A percentile compares a stretch with the other conserved stretches of the same genome.
These are phyloP conservation scores for Aquilaria malaccensis DNA, from an alignment of 345 rosid genomes.

Conservation along the genomic window DNA sequence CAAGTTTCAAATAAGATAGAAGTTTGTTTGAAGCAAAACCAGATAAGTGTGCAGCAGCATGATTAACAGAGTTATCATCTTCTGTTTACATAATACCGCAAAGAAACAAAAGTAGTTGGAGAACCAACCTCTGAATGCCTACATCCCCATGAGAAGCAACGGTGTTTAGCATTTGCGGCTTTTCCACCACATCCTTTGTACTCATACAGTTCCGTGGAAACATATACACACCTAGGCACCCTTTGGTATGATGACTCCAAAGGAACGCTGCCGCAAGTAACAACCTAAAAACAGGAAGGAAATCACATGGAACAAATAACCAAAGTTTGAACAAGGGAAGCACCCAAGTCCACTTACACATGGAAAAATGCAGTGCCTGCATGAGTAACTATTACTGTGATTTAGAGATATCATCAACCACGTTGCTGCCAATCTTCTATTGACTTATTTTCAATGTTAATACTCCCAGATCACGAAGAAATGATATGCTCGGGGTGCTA, in stretches of 20 bases:
- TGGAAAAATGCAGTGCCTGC: too few relatives aligned
- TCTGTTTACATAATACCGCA: not conserved
- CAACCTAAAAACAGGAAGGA: constrained; percentile 46
- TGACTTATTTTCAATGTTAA: too few relatives aligned
- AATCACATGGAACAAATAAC: not conserved
- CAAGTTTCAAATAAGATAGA: not conserved
- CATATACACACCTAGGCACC: constrained; percentile 69
- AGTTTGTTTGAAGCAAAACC: not conserved
- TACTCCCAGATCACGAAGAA: too few relatives aligned
- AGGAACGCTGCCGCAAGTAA: constrained; percentile 92
- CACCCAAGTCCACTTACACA: too few relatives aligned
- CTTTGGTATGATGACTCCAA: constrained; percentile 85
- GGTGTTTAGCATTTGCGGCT: constrained; percentile 68
- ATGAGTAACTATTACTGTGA: too few relatives aligned
- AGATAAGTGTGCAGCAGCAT: not conserved
- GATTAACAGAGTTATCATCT: not conserved
- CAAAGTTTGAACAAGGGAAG: too few relatives aligned
- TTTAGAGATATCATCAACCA: too few relatives aligned
- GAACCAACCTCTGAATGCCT: constrained; percentile 73
- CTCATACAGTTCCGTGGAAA: constrained; percentile 74
- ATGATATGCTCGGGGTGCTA: too few relatives aligned
- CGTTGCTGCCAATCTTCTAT: too few relatives aligned
- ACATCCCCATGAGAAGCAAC: constrained; percentile 84
- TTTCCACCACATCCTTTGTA: constrained; percentile 69
- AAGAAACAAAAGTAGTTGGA: not conserved